Evolutionary conservation across 495 filamentous ascomycete species (phyloP).

Genomic region (Trichoderma gamsii): DNA sequence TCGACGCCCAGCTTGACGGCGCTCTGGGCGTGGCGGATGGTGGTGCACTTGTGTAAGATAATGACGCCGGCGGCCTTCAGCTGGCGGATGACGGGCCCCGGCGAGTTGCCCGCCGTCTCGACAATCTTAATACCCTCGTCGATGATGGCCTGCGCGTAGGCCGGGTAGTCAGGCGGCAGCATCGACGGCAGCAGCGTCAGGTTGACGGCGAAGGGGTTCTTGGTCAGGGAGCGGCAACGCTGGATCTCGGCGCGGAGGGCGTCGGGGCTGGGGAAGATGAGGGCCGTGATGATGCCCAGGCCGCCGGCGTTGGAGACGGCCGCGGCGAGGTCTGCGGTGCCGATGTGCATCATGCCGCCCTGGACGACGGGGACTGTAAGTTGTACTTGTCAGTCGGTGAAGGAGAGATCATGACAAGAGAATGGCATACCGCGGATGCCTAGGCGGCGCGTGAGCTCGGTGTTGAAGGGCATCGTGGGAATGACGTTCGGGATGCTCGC

Average conservation of each 20-base stretch:
- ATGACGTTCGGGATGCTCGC: neutral
- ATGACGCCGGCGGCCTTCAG: conserved; percentile 73
- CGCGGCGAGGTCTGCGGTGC: conserved; percentile 85
- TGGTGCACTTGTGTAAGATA: conserved; percentile 96
- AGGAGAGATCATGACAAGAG: conserved; percentile 4
- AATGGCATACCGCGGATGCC: conserved; percentile 66
- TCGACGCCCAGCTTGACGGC: conserved; percentile 94
- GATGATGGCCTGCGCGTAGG: conserved; percentile 88
- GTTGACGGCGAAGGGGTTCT: conserved; percentile 90
- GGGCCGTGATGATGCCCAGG: conserved; percentile 86
- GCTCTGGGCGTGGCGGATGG: conserved; percentile 85
- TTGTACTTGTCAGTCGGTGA: conserved; percentile 11
- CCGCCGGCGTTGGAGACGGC: conserved; percentile 95
- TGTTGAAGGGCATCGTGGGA: conserved; percentile 79
- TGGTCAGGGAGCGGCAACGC: conserved; percentile 77
- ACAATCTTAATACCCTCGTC: conserved; percentile 91
- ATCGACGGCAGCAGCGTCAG: conserved; percentile 89
- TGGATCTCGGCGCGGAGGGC: conserved; percentile 91
- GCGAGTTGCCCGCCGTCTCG: conserved; percentile 93
- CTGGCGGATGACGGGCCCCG: conserved; percentile 82
- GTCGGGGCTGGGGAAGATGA: conserved; percentile 90
- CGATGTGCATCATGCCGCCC: conserved; percentile 81
- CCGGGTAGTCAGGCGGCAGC: conserved; percentile 82
- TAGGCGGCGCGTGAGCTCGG: conserved; percentile 78
- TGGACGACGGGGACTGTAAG: conserved; percentile 84